Conservation (phyloP, 805 yeast genomes). For the Metschnikowia proteae region DNA sequence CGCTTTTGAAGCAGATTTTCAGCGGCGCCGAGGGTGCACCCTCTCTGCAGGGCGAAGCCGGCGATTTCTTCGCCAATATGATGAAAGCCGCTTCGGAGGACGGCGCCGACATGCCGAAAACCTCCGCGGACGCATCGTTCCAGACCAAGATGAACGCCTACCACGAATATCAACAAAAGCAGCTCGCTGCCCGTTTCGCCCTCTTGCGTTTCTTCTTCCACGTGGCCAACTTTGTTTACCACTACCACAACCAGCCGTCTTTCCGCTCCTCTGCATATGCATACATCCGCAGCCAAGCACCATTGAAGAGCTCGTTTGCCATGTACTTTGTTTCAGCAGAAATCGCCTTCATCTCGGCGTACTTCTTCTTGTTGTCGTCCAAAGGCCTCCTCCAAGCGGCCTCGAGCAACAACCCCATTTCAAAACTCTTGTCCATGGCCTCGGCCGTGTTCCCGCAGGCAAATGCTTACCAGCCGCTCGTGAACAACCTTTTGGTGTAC, state of each 20-base stretch:
- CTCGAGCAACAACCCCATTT: slow-evolving; percentile 25
- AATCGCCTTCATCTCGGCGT: slow-evolving; percentile 30
- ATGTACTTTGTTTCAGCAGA: slow-evolving; percentile 31
- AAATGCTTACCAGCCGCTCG: slow-evolving; percentile 24
- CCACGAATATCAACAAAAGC: slow-evolving; percentile 30
- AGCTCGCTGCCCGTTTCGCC: slow-evolving; percentile 32
- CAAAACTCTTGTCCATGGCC: slow-evolving; percentile 30
- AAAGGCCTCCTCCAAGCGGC: slow-evolving; percentile 23
- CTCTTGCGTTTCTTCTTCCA: slow-evolving; percentile 27
- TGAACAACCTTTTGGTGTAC: slow-evolving; percentile 30
- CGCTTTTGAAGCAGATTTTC: slow-evolving; percentile 31
- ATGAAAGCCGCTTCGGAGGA: slow-evolving; percentile 26
- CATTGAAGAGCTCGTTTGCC: slow-evolving; percentile 19
- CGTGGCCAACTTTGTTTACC: slow-evolving; percentile 33
- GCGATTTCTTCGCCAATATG: slow-evolving; percentile 26
- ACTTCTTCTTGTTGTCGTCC: slow-evolving; percentile 27
- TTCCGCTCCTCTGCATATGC: slow-evolving; percentile 27
- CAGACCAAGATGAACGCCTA: slow-evolving; percentile 28
- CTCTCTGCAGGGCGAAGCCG: slow-evolving; percentile 1
- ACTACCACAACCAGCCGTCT: slow-evolving; percentile 21
- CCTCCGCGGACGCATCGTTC: slow-evolving; percentile 24
- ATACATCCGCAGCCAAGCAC: slow-evolving; percentile 21
- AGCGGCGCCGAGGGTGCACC: slow-evolving; percentile 17
- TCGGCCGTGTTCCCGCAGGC: slow-evolving; percentile 35
- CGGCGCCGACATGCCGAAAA: slow-evolving; percentile 8